Evolutionary conservation across 2,329 filamentous ascomycete genomes (phyloP).

Genomic region (Fusarium fujikuroi): DNA sequence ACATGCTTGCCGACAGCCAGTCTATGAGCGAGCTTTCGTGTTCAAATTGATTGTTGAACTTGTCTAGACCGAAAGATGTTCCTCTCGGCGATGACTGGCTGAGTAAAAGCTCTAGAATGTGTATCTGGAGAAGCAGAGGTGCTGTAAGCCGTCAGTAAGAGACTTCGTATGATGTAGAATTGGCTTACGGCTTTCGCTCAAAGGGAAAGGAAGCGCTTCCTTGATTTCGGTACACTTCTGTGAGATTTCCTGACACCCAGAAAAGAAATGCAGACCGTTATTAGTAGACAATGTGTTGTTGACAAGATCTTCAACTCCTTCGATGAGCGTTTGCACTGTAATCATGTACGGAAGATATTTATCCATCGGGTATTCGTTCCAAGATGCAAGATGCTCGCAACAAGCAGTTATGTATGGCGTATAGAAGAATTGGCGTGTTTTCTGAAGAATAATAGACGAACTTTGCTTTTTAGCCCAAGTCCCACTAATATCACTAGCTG

Average conservation of each 20-base stretch:
- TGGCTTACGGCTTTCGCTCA: slow-evolving; percentile 46
- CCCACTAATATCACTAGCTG: rapidly evolving
- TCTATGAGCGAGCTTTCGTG: slow-evolving; percentile 27
- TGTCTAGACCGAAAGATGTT: slow-evolving; percentile 42
- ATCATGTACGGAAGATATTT: slow-evolving; percentile 43
- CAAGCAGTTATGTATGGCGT: slow-evolving; percentile 40
- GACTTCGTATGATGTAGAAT: rapidly evolving
- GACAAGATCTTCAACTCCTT: slow-evolving; percentile 42
- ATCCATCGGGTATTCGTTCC: slow-evolving; percentile 34
- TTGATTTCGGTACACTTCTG: slow-evolving; percentile 34
- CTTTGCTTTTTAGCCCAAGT: slow-evolving; percentile 15
- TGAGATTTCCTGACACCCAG: slow-evolving; percentile 14
- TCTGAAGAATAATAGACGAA: slow-evolving; percentile 47
- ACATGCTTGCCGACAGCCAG: slow-evolving; percentile 47
- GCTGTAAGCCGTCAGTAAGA: slow-evolving; percentile 14
- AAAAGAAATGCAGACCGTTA: slow-evolving; percentile 3
- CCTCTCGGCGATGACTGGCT: slow-evolving; percentile 43
- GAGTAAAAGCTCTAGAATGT: slow-evolving; percentile 44
- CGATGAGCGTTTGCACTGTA: slow-evolving; percentile 40
- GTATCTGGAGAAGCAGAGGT: slow-evolving; percentile 41
- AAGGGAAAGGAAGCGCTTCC: slow-evolving; percentile 34
- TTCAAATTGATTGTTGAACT: slow-evolving; percentile 21
- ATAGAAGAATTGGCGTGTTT: slow-evolving; percentile 40
- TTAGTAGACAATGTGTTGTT: not conserved
- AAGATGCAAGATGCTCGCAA: slow-evolving; percentile 35